phyloP scores from a whole-genome alignment of 2,329 filamentous ascomycete genomes.

The Amauroascus verrucosus region DNA sequence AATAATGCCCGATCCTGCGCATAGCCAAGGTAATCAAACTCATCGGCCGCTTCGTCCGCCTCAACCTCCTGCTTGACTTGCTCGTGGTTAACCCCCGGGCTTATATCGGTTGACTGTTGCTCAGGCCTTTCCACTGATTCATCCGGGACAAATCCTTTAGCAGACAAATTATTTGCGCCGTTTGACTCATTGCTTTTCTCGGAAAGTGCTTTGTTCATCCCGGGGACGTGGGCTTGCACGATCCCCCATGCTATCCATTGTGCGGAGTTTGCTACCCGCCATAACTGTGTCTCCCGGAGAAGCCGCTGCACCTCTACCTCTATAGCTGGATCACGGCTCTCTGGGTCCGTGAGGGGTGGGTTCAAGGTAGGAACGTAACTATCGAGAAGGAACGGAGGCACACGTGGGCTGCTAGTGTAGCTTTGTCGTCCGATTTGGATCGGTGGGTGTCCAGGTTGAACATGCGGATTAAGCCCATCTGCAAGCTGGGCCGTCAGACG shows the following conservation, averaged over 20 bases:
- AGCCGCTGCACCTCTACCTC: constrained; percentile 61
- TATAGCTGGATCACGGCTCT: constrained; percentile 52
- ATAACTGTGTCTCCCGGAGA: constrained; percentile 67
- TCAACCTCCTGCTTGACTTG: constrained; percentile 27
- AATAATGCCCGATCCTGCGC: constrained; percentile 83
- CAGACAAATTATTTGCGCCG: constrained; percentile 4
- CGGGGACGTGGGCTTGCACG: constrained; percentile 80
- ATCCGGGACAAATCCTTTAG: constrained; percentile 1
- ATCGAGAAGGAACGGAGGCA: constrained; percentile 70
- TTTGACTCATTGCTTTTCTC: constrained; percentile 15
- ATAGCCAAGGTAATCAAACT: constrained; percentile 90
- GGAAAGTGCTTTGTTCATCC: constrained; percentile 44
- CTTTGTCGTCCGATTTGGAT: constrained; percentile 23
- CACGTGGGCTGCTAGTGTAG: constrained; percentile 23
- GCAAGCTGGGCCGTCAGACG: constrained; percentile 29
- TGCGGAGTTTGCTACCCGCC: constrained; percentile 78
- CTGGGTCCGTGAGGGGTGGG: constrained; percentile 41
- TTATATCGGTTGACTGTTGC: constrained; percentile 16
- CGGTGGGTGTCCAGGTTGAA: constrained; percentile 8
- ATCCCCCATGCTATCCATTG: constrained; percentile 96
- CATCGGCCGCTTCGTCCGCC: constrained; percentile 52
- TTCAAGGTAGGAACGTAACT: constrained; percentile 49
- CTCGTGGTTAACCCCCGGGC: constrained; percentile 20
- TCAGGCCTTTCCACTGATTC: constrained; percentile 11
- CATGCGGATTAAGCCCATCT: not conserved